Percentiles rank a stretch among this genome's conserved stretches.
phyloP scores from a whole-genome alignment of 805 yeast genomes.

The Metschnikowia arizonensis region DNA sequence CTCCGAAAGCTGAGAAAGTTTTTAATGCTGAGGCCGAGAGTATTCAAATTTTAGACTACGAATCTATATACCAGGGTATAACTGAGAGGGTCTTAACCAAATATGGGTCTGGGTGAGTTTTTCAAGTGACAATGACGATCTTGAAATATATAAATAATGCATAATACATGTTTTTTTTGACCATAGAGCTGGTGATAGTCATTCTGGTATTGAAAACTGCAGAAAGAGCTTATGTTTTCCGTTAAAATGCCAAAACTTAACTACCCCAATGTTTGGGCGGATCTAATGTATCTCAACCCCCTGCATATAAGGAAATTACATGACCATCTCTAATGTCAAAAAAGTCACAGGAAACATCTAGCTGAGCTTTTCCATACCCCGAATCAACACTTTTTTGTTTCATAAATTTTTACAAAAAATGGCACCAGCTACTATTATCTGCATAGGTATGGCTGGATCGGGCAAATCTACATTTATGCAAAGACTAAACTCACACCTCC shows the following conservation, averaged over 20 bases:
- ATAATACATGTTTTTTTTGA: neutral
- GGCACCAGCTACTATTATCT: slow-evolving; percentile 33
- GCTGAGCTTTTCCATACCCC: neutral
- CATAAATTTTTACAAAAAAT: neutral
- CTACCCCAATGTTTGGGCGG: too few relatives aligned
- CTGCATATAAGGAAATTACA: neutral
- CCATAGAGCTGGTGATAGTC: neutral
- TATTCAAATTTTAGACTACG: slow-evolving; percentile 56
- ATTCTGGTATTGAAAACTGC: too few relatives aligned
- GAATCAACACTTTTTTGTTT: neutral
- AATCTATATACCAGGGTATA: slow-evolving; percentile 50
- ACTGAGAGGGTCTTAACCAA: slow-evolving; percentile 24
- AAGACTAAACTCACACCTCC: slow-evolving; percentile 84
- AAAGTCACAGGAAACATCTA: neutral
- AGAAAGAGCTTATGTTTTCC: too few relatives aligned
- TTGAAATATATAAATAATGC: neutral
- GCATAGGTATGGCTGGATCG: slow-evolving; percentile 58
- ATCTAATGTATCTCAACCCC: too few relatives aligned
- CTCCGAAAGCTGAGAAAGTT: slow-evolving; percentile 57
- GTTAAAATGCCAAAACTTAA: too few relatives aligned
- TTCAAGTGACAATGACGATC: neutral
- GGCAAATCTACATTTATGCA: slow-evolving; percentile 99
- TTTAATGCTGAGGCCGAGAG: slow-evolving; percentile 72
- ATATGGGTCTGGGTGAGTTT: slow-evolving; percentile 1
- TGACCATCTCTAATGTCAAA: slow-evolving; percentile 2